Conservation (phyloP, 2,329 filamentous ascomycete species). For the Pseudocercospora macadamiae region DNA sequence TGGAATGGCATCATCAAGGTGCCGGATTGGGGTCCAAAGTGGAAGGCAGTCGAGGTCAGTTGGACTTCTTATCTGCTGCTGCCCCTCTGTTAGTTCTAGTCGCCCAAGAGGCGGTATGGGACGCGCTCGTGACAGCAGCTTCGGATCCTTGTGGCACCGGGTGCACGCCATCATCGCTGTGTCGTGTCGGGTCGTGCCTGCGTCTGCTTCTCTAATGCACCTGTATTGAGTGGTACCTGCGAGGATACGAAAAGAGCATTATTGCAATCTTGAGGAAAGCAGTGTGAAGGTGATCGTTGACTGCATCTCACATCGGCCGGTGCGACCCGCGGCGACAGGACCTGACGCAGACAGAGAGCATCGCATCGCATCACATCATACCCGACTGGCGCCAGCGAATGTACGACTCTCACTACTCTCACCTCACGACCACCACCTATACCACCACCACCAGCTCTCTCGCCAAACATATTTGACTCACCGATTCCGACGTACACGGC, state of each 20-base stretch:
- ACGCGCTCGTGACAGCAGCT: not conserved
- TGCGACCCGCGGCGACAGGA: no score
- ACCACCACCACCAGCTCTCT: not conserved
- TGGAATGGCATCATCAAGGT: slow-evolving; percentile 16
- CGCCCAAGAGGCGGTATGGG: not conserved
- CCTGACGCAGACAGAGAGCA: no score
- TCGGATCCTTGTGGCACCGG: not conserved
- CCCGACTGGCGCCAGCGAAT: not conserved
- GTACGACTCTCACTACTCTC: not conserved
- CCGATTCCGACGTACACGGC: no score
- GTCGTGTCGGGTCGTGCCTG: not conserved
- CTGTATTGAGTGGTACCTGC: no score
- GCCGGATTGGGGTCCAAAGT: not conserved
- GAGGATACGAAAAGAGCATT: no score
- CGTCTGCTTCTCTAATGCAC: no score
- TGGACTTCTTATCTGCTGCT: not conserved
- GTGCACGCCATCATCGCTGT: slow-evolving; percentile 1
- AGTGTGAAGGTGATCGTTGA: not conserved
- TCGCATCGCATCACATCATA: slow-evolving; percentile 1
- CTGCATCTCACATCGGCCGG: not conserved
- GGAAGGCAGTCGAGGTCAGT: not conserved
- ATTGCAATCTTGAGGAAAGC: not conserved
- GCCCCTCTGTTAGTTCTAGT: not conserved
- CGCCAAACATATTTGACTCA: no score
- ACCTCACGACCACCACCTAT: not conserved